Base-by-base conservation (phyloP, 1,139 yeast species). In the Diutina scorzettiae region DNA sequence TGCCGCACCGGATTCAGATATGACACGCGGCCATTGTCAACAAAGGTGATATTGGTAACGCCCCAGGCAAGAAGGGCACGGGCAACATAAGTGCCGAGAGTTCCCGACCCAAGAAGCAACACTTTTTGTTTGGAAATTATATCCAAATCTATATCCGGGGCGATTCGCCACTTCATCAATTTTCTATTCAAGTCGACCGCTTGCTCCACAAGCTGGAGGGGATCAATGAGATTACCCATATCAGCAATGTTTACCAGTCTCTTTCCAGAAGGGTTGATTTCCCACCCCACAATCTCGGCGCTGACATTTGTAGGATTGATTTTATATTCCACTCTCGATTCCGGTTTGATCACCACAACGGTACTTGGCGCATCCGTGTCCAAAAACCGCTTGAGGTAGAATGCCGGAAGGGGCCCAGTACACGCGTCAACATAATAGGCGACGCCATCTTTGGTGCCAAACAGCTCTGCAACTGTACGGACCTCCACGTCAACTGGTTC, bases 1-100 rank as follows among this genome's bases (percentile, higher is more conserved):
- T 91, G 99, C 43, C 99, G 69, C 0, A 91, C 98, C 0, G 98
- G 98, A 53, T 91, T 91, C 7, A 96, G 85, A 57, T 79, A 86
- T 2, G 96, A 86, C 0, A 93, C 85, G 23, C 73, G 63, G 2
- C 97, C 95, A 55, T 75, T 86, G 58, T 91, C 99, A 1, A 91
- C 93, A 60, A 91, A 78, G 0, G 96, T 82, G 24, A 91, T 80
- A 31, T 75, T 67, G 30, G 83, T 64, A 0, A 87, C 89, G 2
- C 98, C 98, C 98, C 98, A 91, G 0, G 94, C 97, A 58, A 91
- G 59, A 33, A 91, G 62, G 0, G 84, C 81, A 45, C 99, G 66
- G 0, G 95, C 75, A 8, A 91, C 93, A 55, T 89, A 87, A 47
- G 94, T 82, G 0, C 98, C 99, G 12, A 93, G 67, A 2, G 99